Conservation (phyloP, 192 early-diverging fungal species). For the Thamnidium elegans region DNA sequence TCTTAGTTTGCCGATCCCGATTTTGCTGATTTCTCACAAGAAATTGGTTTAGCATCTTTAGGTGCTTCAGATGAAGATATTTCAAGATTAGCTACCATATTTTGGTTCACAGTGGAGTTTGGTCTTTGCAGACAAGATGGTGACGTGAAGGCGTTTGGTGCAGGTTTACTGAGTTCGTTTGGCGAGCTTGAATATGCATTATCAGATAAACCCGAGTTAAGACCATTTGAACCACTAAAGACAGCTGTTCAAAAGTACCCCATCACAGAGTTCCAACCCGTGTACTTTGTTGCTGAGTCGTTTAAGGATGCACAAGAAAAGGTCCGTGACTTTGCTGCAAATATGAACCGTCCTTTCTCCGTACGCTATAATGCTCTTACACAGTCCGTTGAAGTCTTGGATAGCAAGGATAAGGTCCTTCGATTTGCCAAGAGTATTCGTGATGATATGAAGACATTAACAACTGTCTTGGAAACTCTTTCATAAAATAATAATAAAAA, state of each 20-base stretch:
- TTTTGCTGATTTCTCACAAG: constrained; percentile 93
- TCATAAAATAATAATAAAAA: constrained; percentile 8
- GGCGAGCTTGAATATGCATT: constrained; percentile 93
- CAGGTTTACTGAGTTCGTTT: constrained; percentile 89
- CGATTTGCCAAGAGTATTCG: constrained; percentile 76
- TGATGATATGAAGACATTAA: constrained; percentile 73
- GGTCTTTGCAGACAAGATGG: constrained; percentile 75
- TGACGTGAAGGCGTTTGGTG: constrained; percentile 84
- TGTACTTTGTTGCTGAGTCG: constrained; percentile 93
- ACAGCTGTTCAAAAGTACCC: constrained; percentile 73
- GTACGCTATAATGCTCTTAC: constrained; percentile 92
- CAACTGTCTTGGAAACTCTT: constrained; percentile 65
- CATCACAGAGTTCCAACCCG: constrained; percentile 92
- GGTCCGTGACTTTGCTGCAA: constrained; percentile 79
- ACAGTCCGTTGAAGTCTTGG: constrained; percentile 87
- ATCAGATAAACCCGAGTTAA: constrained; percentile 73
- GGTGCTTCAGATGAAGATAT: constrained; percentile 91
- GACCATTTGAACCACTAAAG: constrained; percentile 82
- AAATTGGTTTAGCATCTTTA: constrained; percentile 90
- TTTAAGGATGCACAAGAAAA: constrained; percentile 92
- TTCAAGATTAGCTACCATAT: constrained; percentile 84
- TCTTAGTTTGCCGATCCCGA: constrained; percentile 74
- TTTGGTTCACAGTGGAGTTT: constrained; percentile 96
- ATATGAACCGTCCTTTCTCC: constrained; percentile 81
- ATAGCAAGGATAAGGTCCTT: constrained; percentile 79